Percentiles rank a stretch among this genome's conserved stretches.
Evolutionary conservation across 306 rosid genomes (phyloP).

Genomic region (Vigna nakashimae): DNA sequence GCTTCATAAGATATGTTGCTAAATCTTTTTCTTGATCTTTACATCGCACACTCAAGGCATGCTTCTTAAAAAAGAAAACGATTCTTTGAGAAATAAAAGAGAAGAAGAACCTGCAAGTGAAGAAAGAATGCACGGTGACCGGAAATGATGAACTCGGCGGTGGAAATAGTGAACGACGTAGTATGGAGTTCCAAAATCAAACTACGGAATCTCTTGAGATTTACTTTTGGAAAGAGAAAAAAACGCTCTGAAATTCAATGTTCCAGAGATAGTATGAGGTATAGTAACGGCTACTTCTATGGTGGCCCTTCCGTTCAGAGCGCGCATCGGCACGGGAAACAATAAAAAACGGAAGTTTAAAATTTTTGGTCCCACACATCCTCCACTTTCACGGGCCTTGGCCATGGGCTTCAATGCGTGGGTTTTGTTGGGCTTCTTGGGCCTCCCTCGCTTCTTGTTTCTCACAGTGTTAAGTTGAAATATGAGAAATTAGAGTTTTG

Average conservation of each 20-base stretch:
- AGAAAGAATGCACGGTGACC: conserved; percentile 23
- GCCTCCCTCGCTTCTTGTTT: not conserved
- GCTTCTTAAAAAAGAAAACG: not conserved
- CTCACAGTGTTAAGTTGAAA: not conserved
- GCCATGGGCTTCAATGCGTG: not conserved
- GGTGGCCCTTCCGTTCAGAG: conserved; percentile 47
- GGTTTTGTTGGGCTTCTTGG: not conserved
- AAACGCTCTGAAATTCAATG: conserved; percentile 5
- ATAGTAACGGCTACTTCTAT: conserved; percentile 62
- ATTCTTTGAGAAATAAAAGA: conserved; percentile 16
- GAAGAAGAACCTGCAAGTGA: conserved; percentile 32
- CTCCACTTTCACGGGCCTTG: conserved; percentile 15
- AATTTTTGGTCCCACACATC: conserved; percentile 48
- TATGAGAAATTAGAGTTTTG: not conserved
- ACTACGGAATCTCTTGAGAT: not conserved
- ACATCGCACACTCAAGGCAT: conserved; percentile 17
- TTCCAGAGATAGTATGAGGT: not conserved
- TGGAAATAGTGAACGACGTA: conserved; percentile 26
- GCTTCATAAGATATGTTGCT: not conserved
- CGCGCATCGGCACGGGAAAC: conserved; percentile 55
- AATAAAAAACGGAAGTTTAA: conserved; percentile 37
- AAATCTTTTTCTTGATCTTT: conserved; percentile 39
- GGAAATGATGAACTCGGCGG: conserved; percentile 24
- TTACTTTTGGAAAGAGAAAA: conserved; percentile 1
- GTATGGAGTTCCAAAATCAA: conserved; percentile 18